These are phyloP conservation scores for Lactarius akahatsu DNA, from an alignment of 768 basidiomycete species.

Conservation along the genomic window DNA sequence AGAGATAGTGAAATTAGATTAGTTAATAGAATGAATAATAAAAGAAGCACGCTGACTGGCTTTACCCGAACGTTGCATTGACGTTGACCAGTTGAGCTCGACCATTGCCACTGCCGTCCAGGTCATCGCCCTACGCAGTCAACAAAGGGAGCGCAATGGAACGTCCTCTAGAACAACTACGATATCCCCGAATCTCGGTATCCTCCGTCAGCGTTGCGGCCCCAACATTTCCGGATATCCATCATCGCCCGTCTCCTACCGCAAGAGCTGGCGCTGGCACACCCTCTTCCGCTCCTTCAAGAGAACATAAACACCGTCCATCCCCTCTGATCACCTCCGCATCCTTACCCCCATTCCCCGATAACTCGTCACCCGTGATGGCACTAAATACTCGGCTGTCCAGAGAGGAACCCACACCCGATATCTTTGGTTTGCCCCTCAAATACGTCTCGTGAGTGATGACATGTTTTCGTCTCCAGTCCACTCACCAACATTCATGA, in stretches of 20 bases:
- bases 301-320: conserved; percentile 38
- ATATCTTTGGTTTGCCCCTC: conserved; percentile 67
- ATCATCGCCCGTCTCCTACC: conserved; percentile 59
- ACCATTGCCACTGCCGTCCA: not conserved
- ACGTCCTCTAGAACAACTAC: conserved; percentile 18
- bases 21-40: not conserved
- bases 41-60: not conserved
- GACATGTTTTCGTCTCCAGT: not conserved
- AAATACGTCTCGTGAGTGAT: conserved; percentile 77
- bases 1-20: not conserved
- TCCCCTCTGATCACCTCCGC: conserved; percentile 32
- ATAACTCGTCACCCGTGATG: conserved; percentile 23
- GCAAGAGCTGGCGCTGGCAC: conserved; percentile 42
- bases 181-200: conserved; percentile 24
- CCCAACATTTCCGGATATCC: conserved; percentile 49
- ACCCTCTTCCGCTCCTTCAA: conserved; percentile 45
- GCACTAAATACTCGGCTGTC: conserved; percentile 12
- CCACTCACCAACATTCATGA: conserved; percentile 14
- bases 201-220: conserved; percentile 25
- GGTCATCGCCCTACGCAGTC: not conserved
- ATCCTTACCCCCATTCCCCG: conserved; percentile 23
- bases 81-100: not conserved
- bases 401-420: conserved; percentile 40
- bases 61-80: not conserved
- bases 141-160: conserved; percentile 13